phyloP scores from a whole-genome alignment of 1,284 basidiomycete genomes.

The Neolentinus lepideus region DNA sequence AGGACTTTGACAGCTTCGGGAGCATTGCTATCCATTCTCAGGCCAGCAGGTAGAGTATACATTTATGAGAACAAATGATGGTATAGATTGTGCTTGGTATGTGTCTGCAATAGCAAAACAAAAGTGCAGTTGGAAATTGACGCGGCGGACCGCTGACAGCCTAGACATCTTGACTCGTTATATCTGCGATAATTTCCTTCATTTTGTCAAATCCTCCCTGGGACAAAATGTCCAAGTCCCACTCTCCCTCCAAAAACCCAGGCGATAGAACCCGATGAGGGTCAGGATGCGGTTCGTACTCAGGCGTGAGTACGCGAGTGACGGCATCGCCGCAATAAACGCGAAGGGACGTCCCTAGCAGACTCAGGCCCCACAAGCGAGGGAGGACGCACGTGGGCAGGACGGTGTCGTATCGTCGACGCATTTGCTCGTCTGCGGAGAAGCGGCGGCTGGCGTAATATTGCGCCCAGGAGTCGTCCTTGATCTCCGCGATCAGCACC shows the following conservation, averaged over 20 bases:
- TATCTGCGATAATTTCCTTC: constrained; percentile 25
- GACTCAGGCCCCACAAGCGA: constrained; percentile 18
- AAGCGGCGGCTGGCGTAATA: constrained; percentile 10
- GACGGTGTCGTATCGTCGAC: background rate
- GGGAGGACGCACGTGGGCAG: background rate
- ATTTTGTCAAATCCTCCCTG: constrained; percentile 25
- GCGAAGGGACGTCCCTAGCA: constrained; percentile 17
- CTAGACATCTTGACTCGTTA: constrained; percentile 5
- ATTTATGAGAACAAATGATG: background rate
- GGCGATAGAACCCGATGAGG: constrained; percentile 3
- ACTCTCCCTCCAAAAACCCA: constrained; percentile 18
- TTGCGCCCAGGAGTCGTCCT: constrained; percentile 15
- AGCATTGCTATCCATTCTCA: no score
- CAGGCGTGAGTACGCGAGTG: background rate
- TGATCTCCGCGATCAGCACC: no score
- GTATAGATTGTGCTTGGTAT: background rate
- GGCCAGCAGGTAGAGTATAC: background rate
- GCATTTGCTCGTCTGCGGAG: constrained; percentile 18
- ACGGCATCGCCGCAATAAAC: constrained; percentile 14
- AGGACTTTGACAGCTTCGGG: background rate
- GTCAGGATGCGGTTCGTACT: background rate
- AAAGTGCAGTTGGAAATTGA: background rate
- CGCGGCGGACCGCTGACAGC: background rate
- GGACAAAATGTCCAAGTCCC: constrained; percentile 25
- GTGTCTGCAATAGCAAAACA: background rate